Base-by-base conservation (phyloP, 2,329 filamentous ascomycete genomes). In the Claviceps arundinis region DNA sequence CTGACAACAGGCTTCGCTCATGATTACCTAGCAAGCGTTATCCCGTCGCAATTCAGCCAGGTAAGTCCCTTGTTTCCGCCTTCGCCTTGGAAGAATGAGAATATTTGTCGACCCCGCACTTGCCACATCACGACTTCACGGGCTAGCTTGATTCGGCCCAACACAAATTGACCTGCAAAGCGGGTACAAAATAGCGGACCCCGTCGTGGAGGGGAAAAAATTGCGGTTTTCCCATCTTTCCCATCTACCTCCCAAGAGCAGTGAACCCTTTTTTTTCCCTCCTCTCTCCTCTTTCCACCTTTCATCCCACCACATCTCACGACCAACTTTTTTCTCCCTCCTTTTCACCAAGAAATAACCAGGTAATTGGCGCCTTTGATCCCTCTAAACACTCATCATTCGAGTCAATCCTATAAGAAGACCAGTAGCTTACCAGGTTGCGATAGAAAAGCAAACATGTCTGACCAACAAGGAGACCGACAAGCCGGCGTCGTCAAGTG, bases 401-500 rank as follows among this genome's bases (percentile, higher is more conserved):
- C 30, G 11, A 34, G 30, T 34, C 30, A 34, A 11, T 11, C 30
- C 30, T 34, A 34, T 9, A 11, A 34, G 30, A 34, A 34, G 30
- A 34, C 9, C 30, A 11, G 30, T 4, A 34, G 30, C 30, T 34
- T 37, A 50, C 41, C 40, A 37, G n/a, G 3, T 26, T 19, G 17
- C 17, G 41, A 38, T 40, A 50, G 49, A 50, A 34, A 50, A 46
- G 16, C 42, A 37, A 54, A 52, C 22, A 56, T 56, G 55, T 37
- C 50, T 37, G 55, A 56, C 34, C 55, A 53, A 47, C 50, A 56
- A 51, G 34, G 44, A 42, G 55, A 56, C 26, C 53, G 55, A 47
- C 51, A 56, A 26, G 37, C 4, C 19, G 56, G 56, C 26, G 45
- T 38, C 37, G 55, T 57, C 42, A 57, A 57, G 45, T 57, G 56